phyloP scores from a whole-genome alignment of 1,284 basidiomycete species.

The Vanrija pseudolonga region DNA sequence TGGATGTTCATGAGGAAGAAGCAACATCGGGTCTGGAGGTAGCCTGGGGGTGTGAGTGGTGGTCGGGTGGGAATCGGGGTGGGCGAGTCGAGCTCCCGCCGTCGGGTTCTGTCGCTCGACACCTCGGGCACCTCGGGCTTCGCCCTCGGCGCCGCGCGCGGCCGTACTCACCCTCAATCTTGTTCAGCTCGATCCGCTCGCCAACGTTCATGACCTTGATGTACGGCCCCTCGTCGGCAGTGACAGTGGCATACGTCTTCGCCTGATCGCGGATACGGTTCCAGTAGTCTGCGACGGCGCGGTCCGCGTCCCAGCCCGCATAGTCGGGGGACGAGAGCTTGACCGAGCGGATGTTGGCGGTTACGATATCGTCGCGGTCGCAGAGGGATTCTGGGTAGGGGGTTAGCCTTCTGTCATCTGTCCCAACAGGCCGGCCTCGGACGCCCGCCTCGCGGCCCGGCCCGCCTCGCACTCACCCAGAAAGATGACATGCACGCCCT shows the following conservation, averaged over 20 bases:
- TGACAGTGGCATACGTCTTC: slow-evolving; percentile 66
- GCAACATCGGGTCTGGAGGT: slow-evolving; percentile 66
- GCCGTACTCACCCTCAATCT: slow-evolving; percentile 52
- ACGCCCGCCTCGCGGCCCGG: background rate
- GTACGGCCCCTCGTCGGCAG: slow-evolving; percentile 69
- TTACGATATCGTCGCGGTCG: slow-evolving; percentile 86
- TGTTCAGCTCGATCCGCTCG: slow-evolving; percentile 87
- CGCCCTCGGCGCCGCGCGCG: background rate
- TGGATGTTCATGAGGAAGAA: slow-evolving; percentile 96
- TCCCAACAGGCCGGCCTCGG: too few species aligned
- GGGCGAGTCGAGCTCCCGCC: background rate
- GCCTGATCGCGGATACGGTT: slow-evolving; percentile 84
- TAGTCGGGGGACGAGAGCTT: slow-evolving; percentile 99
- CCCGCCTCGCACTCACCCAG: slow-evolving; percentile 60
- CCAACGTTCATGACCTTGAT: slow-evolving; percentile 97
- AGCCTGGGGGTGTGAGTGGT: slow-evolving; percentile 27
- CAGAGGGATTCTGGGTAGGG: slow-evolving; percentile 67
- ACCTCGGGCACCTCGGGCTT: too few species aligned
- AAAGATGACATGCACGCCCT: slow-evolving; percentile 85
- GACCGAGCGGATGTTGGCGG: slow-evolving; percentile 90
- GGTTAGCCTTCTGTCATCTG: slow-evolving; percentile 1
- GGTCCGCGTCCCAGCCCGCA: slow-evolving; percentile 83
- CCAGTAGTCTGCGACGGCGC: slow-evolving; percentile 88
- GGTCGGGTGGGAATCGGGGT: slow-evolving; percentile 3
- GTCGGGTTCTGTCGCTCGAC: too few species aligned